Conservation (phyloP, 2,329 filamentous ascomycete genomes). For the Byssothecium circinans region DNA sequence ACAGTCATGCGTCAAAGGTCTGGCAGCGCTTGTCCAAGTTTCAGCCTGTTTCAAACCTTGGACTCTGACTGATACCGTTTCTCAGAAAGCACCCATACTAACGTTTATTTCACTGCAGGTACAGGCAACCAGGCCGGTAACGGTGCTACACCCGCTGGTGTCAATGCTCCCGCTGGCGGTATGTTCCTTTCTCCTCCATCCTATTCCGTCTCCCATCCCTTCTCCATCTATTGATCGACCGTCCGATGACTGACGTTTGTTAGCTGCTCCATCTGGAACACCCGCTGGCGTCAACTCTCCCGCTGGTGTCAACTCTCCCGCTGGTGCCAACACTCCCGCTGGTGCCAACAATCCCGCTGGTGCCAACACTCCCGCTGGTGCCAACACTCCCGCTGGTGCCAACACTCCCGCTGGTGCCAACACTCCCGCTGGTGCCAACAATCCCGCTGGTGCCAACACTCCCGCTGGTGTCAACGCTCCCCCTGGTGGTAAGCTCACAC, state of each 20-base stretch:
- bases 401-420: neutral
- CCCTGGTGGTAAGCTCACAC: neutral
- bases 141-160: conserved; percentile 1
- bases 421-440: neutral
- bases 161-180: conserved; percentile 1
- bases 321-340: neutral
- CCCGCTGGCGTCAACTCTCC: neutral
- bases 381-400: conserved; percentile 5
- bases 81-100: too few relatives aligned
- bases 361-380: neutral
- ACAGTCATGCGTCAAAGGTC: too few relatives aligned
- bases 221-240: neutral
- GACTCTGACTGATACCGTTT: too few relatives aligned
- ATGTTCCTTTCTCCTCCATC: neutral
- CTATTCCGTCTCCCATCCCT: neutral
- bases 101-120: too few relatives aligned
- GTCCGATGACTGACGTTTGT: neutral
- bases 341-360: conserved; percentile 2
- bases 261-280: neutral
- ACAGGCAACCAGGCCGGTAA: too few relatives aligned
- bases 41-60: too few relatives aligned
- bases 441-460: neutral
- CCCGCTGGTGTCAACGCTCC: conserved; percentile 2
- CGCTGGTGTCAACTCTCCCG: neutral
- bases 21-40: too few relatives aligned